Evolutionary conservation across 768 basidiomycete species (phyloP).

Genomic region (Suillus hirtellus): DNA sequence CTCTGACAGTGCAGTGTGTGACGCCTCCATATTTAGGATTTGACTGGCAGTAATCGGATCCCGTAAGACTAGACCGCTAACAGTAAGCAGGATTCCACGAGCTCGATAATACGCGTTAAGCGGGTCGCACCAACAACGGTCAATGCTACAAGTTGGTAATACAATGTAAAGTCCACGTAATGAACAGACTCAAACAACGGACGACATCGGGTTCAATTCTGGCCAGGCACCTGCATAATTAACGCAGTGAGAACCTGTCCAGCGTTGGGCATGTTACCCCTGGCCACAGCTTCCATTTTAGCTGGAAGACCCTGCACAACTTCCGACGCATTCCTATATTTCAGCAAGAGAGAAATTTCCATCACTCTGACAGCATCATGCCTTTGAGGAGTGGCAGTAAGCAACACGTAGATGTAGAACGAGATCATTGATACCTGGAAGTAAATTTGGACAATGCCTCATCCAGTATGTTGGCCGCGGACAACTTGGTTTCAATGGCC

Average conservation of each 20-base stretch:
- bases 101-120: background rate
- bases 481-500: slow-evolving; percentile 8
- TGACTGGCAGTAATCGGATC: too few relatives aligned
- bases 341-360: slow-evolving; percentile 9
- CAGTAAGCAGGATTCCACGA: background rate
- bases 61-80: too few relatives aligned
- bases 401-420: background rate
- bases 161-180: background rate
- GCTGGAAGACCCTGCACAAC: slow-evolving; percentile 8
- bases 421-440: slow-evolving; percentile 3
- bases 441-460: slow-evolving; percentile 17
- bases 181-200: background rate
- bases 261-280: slow-evolving; percentile 12
- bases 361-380: slow-evolving; percentile 10
- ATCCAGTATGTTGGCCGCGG: slow-evolving; percentile 10
- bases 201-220: background rate
- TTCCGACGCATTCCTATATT: slow-evolving; percentile 4
- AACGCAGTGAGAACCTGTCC: slow-evolving; percentile 8
- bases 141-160: background rate
- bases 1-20: background rate
- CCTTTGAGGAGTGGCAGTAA: slow-evolving; percentile 1
- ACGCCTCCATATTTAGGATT: background rate
- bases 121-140: background rate
- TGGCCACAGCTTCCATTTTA: slow-evolving; percentile 8
- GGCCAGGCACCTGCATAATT: background rate